These are phyloP conservation scores for Penicillium sp. DNA, from an alignment of 2,329 filamentous ascomycete species.

Conservation along the genomic window DNA sequence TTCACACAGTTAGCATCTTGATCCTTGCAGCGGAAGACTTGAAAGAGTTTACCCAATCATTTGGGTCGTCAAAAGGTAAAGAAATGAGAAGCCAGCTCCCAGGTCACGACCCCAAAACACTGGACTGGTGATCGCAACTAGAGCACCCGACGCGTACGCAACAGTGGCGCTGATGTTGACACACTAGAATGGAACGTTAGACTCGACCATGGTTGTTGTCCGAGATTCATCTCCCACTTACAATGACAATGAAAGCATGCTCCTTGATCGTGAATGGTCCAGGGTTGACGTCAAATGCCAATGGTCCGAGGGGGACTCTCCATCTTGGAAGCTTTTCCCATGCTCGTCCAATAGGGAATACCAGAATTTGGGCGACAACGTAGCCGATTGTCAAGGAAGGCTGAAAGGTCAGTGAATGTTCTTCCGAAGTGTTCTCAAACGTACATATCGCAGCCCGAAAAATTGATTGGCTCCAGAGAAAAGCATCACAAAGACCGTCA, in stretches of 20 bases:
- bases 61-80: slow-evolving; percentile 35
- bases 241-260: slow-evolving; percentile 27
- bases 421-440: not conserved
- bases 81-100: slow-evolving; percentile 34
- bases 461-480: slow-evolving; percentile 29
- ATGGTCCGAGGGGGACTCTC: slow-evolving; percentile 21
- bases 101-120: slow-evolving; percentile 38
- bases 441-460: slow-evolving; percentile 28
- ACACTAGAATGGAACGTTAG: slow-evolving; percentile 15
- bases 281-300: slow-evolving; percentile 25
- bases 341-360: slow-evolving; percentile 22
- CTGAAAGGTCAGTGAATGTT: slow-evolving; percentile 7
- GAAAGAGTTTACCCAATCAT: slow-evolving; percentile 28
- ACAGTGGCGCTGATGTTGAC: slow-evolving; percentile 33
- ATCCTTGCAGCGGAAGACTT: too few relatives aligned
- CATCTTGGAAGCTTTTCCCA: slow-evolving; percentile 28
- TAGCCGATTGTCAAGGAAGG: slow-evolving; percentile 26
- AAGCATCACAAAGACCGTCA: slow-evolving; percentile 27
- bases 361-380: slow-evolving; percentile 25
- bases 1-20: not conserved
- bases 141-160: slow-evolving; percentile 29
- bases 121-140: slow-evolving; percentile 37
- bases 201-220: not conserved
- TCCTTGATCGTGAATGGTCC: slow-evolving; percentile 26
- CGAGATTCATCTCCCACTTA: slow-evolving; percentile 1